Evolutionary conservation across 2,329 filamentous ascomycete species (phyloP).

Genomic region (Ophiognomonia clavigignenti-juglandacearum): DNA sequence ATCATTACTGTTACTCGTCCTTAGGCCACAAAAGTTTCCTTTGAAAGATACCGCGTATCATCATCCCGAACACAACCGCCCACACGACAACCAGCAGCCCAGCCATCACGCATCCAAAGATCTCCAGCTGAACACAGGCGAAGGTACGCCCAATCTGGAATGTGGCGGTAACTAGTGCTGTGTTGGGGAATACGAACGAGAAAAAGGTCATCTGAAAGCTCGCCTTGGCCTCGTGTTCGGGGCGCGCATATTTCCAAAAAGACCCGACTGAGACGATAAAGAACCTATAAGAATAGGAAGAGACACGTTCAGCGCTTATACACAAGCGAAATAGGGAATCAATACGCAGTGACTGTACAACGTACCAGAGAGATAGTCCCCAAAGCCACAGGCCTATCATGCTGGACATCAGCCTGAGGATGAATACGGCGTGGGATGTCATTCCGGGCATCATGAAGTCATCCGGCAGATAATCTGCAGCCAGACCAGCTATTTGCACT

Average conservation of each 20-base stretch:
- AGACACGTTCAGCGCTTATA: neutral
- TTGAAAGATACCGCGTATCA: slow-evolving; percentile 62
- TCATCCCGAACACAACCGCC: slow-evolving; percentile 62
- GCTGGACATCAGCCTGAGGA: slow-evolving; percentile 45
- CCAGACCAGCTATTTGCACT: slow-evolving; percentile 41
- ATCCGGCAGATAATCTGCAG: slow-evolving; percentile 36
- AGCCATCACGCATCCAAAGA: slow-evolving; percentile 65
- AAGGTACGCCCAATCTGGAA: slow-evolving; percentile 64
- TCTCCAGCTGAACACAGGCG: slow-evolving; percentile 52
- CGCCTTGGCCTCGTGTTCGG: slow-evolving; percentile 47
- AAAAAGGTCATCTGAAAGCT: slow-evolving; percentile 84
- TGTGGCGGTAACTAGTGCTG: slow-evolving; percentile 67
- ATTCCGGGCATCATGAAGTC: slow-evolving; percentile 32
- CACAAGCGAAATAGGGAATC: neutral
- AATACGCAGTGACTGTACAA: too few species aligned
- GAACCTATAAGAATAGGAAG: slow-evolving; percentile 41
- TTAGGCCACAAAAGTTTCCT: slow-evolving; percentile 48
- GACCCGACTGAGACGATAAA: slow-evolving; percentile 76
- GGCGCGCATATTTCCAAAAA: slow-evolving; percentile 60
- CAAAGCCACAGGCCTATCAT: slow-evolving; percentile 75
- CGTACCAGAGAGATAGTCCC: slow-evolving; percentile 68
- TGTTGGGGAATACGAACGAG: slow-evolving; percentile 78
- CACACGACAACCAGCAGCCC: slow-evolving; percentile 63
- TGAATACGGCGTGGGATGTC: slow-evolving; percentile 34
- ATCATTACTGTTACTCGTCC: slow-evolving; percentile 1